Conservation (phyloP, 768 basidiomycete species). For the Tulasnella calospora region DNA sequence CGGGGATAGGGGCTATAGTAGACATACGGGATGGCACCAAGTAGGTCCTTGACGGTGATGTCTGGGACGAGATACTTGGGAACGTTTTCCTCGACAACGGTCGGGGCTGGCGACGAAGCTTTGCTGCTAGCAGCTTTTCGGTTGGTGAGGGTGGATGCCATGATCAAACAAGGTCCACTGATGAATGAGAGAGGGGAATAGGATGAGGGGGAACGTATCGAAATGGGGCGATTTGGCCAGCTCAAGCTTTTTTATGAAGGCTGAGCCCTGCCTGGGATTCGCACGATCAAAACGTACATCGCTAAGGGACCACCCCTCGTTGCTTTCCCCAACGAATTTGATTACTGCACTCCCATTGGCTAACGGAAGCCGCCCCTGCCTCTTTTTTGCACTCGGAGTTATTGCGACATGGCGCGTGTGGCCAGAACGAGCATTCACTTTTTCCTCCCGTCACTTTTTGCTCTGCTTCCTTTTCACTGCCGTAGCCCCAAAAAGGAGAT, state of each 20-base stretch:
- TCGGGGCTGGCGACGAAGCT: background rate
- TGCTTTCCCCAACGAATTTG: background rate
- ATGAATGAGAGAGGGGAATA: background rate
- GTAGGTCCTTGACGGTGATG: constrained; percentile 41
- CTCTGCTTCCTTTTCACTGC: background rate
- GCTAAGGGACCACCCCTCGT: background rate
- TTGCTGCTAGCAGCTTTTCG: constrained; percentile 26
- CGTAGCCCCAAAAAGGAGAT: background rate
- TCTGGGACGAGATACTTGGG: constrained; percentile 40
- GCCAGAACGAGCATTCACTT: background rate
- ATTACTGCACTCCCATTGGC: background rate
- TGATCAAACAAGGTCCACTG: constrained; percentile 5
- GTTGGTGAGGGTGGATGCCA: constrained; percentile 17
- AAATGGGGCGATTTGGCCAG: constrained; percentile 7
- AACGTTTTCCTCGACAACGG: constrained; percentile 17
- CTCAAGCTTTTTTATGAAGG: background rate
- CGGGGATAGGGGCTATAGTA: background rate
- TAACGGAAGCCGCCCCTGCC: background rate
- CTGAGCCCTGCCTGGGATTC: background rate
- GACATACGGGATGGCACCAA: constrained; percentile 41
- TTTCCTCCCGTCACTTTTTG: background rate
- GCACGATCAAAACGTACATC: constrained; percentile 1
- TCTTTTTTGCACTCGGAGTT: background rate
- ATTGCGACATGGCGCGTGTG: background rate
- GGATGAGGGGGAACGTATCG: constrained; percentile 12